Base-by-base conservation (phyloP, 2,329 filamentous ascomycete species). In the Chaetomiaceae sp. region DNA sequence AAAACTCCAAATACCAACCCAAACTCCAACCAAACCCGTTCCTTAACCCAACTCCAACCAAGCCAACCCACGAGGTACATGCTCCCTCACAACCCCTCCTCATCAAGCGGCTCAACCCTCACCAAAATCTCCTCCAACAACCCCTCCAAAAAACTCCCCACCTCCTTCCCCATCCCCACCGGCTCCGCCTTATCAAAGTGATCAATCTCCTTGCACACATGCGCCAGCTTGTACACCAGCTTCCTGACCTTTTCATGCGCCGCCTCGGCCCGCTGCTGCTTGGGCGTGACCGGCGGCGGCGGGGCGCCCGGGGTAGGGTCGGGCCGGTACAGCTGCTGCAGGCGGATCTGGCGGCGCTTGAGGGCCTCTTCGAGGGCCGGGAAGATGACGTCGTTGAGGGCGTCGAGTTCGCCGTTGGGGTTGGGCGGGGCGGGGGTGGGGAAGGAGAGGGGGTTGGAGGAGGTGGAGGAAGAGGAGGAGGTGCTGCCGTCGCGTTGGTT, bases 121-220 rank as follows among this genome's bases (percentile, higher is more conserved):
- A 96, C 91, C 20, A 99, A 74, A 22, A 99, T 87, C 75, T 99
- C 94, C 69, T 99, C 94, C 31, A 99, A 74, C 58, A 97, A 82
- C 0, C 91, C 92, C 69, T 99, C 94, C 7, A 97, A 72, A 62
- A 97, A 95, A 1, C 88, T 89, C 40, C 85, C 84, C 2, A 96
- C 91, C 23, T 92, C 91, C 40, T 89, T 85, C 0, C 91, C 92
- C 92, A 97, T 96, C 1, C 91, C 90, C 11, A 97, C 90, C 6
- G 91, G 89, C 62, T 90, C 88, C 39, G 85, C 82, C 68, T 87
- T 87, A 70, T 99, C 94, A 71, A 85, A 88, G 59, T 87, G 81
- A 69, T 99, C 92, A 64, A 99, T 90, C 68, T 96, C 91, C 65
- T 86, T 87, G 70, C 95, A 95, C 22, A 92, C 78, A 55, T 88